phyloP scores from a whole-genome alignment of 129 eudicot species.

The Flaveria linearis region DNA sequence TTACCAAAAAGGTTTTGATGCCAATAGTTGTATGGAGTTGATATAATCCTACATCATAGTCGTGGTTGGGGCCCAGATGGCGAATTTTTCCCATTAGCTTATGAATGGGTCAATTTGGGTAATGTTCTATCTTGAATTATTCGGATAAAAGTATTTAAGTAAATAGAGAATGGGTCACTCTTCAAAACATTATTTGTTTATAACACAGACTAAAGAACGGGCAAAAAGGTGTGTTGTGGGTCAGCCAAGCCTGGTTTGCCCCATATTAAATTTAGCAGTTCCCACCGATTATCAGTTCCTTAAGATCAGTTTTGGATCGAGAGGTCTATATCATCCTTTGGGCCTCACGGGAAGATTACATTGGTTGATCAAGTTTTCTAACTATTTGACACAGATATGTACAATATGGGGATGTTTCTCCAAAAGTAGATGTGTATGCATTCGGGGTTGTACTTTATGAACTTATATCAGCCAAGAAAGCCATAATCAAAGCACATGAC shows the following conservation, averaged over 20 bases:
- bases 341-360: not conserved
- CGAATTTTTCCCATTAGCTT: conserved; percentile 5
- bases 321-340: not conserved
- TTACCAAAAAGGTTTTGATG: not conserved
- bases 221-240: not conserved
- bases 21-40: conserved; percentile 22
- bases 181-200: too few relatives aligned
- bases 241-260: too few relatives aligned
- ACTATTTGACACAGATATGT: conserved; percentile 56
- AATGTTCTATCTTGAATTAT: not conserved
- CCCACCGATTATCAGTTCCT: too few relatives aligned
- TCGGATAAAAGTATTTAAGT: not conserved
- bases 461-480: conserved; percentile 80
- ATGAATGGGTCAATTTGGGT: not conserved
- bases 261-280: too few relatives aligned
- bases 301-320: too few relatives aligned
- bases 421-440: conserved; percentile 88
- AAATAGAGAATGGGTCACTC: not conserved
- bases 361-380: not conserved
- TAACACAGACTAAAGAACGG: not conserved
- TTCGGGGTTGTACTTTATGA: conserved; percentile 91
- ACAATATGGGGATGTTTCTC: conserved; percentile 68
- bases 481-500: conserved; percentile 59
- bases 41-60: conserved; percentile 1
- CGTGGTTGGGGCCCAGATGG: not conserved